Conservation (phyloP, 345 rosid genomes). For the Bruguiera sexangula region DNA sequence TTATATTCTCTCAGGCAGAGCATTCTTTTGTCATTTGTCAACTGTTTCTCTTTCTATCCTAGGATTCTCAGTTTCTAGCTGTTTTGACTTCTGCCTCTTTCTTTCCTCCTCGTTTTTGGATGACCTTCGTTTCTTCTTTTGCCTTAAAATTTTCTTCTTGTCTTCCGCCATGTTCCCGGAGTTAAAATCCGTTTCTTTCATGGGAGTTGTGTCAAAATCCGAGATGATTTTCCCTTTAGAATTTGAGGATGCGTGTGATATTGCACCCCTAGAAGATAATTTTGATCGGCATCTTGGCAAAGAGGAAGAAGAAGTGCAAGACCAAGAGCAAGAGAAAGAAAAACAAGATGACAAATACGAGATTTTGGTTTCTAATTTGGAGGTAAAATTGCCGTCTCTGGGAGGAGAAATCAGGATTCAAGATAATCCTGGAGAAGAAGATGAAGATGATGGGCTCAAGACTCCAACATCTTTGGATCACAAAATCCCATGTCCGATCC, state of each 20-base stretch:
- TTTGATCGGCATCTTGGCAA: not conserved
- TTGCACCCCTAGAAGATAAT: constrained; percentile 22
- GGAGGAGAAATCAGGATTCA: constrained; percentile 25
- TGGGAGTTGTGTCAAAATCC: constrained; percentile 34
- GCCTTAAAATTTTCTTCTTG: not conserved
- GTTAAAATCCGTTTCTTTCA: constrained; percentile 19
- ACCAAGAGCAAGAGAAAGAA: constrained; percentile 8
- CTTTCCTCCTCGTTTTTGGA: not conserved
- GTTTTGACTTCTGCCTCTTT: not conserved
- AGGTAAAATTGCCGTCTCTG: constrained; percentile 32
- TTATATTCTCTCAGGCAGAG: constrained; percentile 1
- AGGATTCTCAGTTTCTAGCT: not conserved
- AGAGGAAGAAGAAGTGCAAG: constrained; percentile 2
- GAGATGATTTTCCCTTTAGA: constrained; percentile 36
- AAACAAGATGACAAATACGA: constrained; percentile 30
- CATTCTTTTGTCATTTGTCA: not conserved
- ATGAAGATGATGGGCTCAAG: constrained; percentile 38
- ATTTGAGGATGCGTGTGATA: constrained; percentile 27
- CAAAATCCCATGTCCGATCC: constrained; percentile 28
- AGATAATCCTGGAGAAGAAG: constrained; percentile 8
- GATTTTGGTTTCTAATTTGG: constrained; percentile 26
- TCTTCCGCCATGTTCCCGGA: constrained; percentile 25
- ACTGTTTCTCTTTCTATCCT: constrained; percentile 4
- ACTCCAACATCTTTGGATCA: constrained; percentile 59
- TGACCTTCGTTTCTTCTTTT: not conserved